These are phyloP conservation scores for Ophiognomonia clavigignenti-juglandacearum DNA, from an alignment of 2,329 filamentous ascomycete species.

Conservation along the genomic window DNA sequence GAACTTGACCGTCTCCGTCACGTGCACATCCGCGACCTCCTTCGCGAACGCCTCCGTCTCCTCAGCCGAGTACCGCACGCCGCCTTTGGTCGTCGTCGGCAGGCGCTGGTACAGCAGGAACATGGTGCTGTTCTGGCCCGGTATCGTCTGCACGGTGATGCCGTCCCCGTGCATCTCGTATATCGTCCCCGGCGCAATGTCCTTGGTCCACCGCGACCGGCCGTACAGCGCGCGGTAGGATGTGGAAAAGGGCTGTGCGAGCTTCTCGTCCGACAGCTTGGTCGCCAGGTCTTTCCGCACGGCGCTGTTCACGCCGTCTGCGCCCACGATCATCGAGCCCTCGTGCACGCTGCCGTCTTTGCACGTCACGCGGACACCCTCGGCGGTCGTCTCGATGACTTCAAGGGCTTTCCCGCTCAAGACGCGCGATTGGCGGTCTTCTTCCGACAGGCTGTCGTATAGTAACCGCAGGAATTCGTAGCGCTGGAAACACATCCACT, in stretches of 20 bases:
- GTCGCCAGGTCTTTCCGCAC: constrained; percentile 19
- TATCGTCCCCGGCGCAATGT: constrained; percentile 4
- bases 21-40: constrained; percentile 9
- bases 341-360: constrained; percentile 20
- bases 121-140: constrained; percentile 11
- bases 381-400: constrained; percentile 12
- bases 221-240: constrained; percentile 17
- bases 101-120: constrained; percentile 18
- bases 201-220: constrained; percentile 9
- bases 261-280: constrained; percentile 3
- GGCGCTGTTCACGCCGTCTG: constrained; percentile 22
- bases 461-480: constrained; percentile 18
- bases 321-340: constrained; percentile 22
- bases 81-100: constrained; percentile 9
- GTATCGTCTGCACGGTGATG: constrained; percentile 10
- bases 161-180: constrained; percentile 16
- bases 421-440: constrained; percentile 13
- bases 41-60: constrained; percentile 14
- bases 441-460: constrained; percentile 17
- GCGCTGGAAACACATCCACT: constrained; percentile 21
- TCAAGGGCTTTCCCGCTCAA: constrained; percentile 18
- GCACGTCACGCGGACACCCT: constrained; percentile 19
- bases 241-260: constrained; percentile 15
- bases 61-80: constrained; percentile 12
- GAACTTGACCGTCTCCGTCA: constrained; percentile 15